Evolutionary conservation across 139 green algal genomes (phyloP), one percentile per base, ranked within the genome.

Genomic region (Ettlia oleoabundans): DNA sequence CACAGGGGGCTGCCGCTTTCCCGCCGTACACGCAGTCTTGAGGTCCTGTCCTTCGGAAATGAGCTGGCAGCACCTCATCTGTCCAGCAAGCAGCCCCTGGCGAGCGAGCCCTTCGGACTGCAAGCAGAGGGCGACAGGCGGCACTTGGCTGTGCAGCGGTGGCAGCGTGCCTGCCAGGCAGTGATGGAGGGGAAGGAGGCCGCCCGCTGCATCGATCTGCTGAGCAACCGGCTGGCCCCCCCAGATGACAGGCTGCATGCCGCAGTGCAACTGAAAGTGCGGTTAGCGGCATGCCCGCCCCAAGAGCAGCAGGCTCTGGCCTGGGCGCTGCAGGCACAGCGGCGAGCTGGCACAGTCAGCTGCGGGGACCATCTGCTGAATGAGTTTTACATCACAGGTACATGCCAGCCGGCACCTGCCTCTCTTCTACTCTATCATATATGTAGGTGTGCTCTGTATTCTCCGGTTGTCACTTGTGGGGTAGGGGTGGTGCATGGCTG

Each of bases 311-410:
- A 86, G 35, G 18, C 64, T 51, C 72, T 89, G 42, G 37, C 86
- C 24, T 58, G 47, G 28, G 86, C 82, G 58, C 72, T 89, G 53
- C 71, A 62, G 55, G 40, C 38, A 15, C 68, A 51, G 33, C 76
- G 71, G 21, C 19, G 32, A 47, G 32, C 30, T 53, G 37, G 78
- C 24, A 67, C 66, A 40, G 61, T 82, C 51, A 55, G 32, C 47
- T 78, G 84, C n/a, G 40, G 78, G 18, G 78, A 85, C 0, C 78
- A 71, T 21, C 24, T 87, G 32, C 22, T 84, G 24, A 78, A 77
- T 4, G 86, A 89, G 73, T 58, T 89, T 5, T 83, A 83, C 72
- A 83, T 86, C 24, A 89, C 86, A 80, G 85, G 85, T 87, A 38
- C 42, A n/a, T n/a, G n/a, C n/a, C n/a, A n/a, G n/a, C n/a, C n/a